Evolutionary conservation across 192 early-diverging fungal genomes (phyloP), one percentile per base, ranked within the genome.

Genomic region (Entomortierella chlamydospora): DNA sequence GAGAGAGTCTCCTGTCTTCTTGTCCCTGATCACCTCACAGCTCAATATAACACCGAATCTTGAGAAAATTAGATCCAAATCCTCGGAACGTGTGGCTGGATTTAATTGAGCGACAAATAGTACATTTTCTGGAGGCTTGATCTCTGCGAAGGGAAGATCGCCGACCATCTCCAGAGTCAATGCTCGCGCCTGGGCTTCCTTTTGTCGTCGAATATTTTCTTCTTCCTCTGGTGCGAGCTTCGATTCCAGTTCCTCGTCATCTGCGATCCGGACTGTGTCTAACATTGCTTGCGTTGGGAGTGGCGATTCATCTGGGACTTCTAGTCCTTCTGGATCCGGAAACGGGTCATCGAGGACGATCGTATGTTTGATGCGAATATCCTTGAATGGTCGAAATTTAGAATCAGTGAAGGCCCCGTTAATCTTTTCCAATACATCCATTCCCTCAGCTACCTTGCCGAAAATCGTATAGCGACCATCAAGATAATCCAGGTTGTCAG

Each of bases 131-230:
- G 97, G 96, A 6, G 98, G 98, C 68, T 95, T 95, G 42, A 99
- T 91, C 61, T 99, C 97, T 23, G 97, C 97, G 83, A 93, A 96
- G 10, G 97, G 97, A 15, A 99, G 79, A 73, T 99, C 97, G 3
- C 97, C 97, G 9, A 99, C 90, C 95, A 99, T 97, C 81, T 99
- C 97, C 37, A 99, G 84, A 2, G 96, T 97, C n/a, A 99, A 79
- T 9, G 96, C 95, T 8, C 93, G 89, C 1, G 97, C 94, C 23
- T 87, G 85, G 2, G 95, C 95, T 81, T 98, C 91, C 29, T 81
- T 84, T 55, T 86, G 87, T n/a, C 94, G 81, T n/a, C 83, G 80
- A 55, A 84, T 54, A 56, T 84, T 77, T 60, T 96, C 95, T 53
- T 87, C 68, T 54, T 91, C 88, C 55, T 94, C 94, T 0, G 87